Percentiles rank a stretch among this genome's conserved stretches.
Evolutionary conservation across 164 flowering plant genomes (phyloP).

Genomic region (Kingdonia uniflora): DNA sequence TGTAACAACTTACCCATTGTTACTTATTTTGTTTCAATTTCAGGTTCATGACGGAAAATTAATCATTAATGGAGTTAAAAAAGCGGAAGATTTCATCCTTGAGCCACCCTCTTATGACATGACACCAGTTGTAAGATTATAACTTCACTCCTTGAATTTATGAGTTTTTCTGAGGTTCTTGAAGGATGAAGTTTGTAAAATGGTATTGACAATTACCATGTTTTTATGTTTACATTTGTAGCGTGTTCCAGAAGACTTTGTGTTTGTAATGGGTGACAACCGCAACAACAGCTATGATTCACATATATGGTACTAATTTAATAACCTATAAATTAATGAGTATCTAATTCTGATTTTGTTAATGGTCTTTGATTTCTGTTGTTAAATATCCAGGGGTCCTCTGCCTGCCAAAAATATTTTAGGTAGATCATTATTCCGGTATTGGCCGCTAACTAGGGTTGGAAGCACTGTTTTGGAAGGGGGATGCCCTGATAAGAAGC

Average conservation of each 20-base stretch:
- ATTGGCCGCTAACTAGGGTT: conserved; percentile 88
- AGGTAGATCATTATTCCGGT: conserved; percentile 82
- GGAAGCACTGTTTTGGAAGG: conserved; percentile 60
- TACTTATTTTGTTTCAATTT: conserved; percentile 11
- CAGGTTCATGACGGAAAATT: conserved; percentile 91
- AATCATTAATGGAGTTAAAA: conserved; percentile 70
- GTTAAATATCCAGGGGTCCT: conserved; percentile 57
- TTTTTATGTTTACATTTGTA: conserved; percentile 19
- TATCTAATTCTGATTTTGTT: not conserved
- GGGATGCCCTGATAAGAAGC: conserved; percentile 53
- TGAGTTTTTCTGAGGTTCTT: too few relatives aligned
- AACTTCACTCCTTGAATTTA: not conserved
- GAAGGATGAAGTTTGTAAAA: too few relatives aligned
- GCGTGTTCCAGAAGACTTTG: conserved; percentile 77
- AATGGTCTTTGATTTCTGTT: not conserved
- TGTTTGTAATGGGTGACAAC: conserved; percentile 99
- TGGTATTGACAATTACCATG: not conserved
- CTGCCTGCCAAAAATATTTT: conserved; percentile 85
- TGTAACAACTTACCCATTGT: too few relatives aligned
- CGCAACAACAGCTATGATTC: conserved; percentile 99
- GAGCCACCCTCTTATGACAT: conserved; percentile 83
- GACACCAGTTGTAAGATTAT: conserved; percentile 49
- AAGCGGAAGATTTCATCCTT: conserved; percentile 57
- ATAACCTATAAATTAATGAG: not conserved
- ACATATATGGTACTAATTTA: conserved; percentile 69